Base-by-base conservation (phyloP, 2,329 filamentous ascomycete species). In the Chalaropsis thielavioides region DNA sequence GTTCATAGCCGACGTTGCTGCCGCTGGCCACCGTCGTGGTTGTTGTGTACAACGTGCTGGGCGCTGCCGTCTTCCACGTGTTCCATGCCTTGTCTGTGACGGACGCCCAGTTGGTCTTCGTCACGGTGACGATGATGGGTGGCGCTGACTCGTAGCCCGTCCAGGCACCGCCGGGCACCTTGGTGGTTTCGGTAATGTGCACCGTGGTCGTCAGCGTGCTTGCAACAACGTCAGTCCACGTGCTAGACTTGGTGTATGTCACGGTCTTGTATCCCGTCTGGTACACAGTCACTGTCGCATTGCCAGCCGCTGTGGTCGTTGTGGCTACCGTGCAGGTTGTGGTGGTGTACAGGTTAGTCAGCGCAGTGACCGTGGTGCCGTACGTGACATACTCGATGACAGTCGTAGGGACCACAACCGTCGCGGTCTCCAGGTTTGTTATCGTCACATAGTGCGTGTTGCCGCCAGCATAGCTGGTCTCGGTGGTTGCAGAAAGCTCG, bases 311-410 rank as follows among this genome's bases (percentile, higher is more conserved):
- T 0, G 62, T 67, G 56, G 62, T 67, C 13, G 43, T 44, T 8
- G 62, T 64, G 44, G 65, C 59, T 19, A 64, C 62, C 2, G 54
- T 19, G 62, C 27, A 62, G 3, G 65, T 64, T 7, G 56, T 56
- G 5, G 65, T 67, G 13, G 62, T 56, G 62, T 56, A 64, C 31
- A 67, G 56, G 35, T 67, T 56, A 17, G 65, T 62, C 11, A 27
- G 51, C 35, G 61, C 40, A 10, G 62, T 62, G 31, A 64, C n/a
- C 11, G 65, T 67, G 10, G 65, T 67, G 13, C 62, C 58, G 22
- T 56, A 56, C 27, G 61, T 64, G 17, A 46, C 19, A 38, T 63
- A 64, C 41, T 44, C 38, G 27, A 46, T 44, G 1, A 64, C 58
- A 0, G 65, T 67, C 13, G 62, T 62, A 0, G 58, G 62, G 11